Percentiles rank a stretch among this genome's conserved stretches.
These are phyloP conservation scores for Sequoiadendron giganteum DNA, from an alignment of 75 land plant species.

Conservation along the genomic window DNA sequence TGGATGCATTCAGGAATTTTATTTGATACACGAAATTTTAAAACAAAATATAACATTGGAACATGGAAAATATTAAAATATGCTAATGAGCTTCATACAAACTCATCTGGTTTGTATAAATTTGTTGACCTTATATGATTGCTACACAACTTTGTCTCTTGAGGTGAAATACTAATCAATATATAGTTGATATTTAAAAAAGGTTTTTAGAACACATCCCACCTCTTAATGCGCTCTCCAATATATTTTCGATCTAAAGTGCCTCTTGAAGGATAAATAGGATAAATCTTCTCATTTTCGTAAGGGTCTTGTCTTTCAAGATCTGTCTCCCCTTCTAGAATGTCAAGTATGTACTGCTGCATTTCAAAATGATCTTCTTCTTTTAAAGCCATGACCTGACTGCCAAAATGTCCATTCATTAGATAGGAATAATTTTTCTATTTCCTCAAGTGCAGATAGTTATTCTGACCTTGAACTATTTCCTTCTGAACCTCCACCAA, in stretches of 20 bases:
- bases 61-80: not conserved
- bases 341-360: conserved; percentile 66
- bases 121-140: not conserved
- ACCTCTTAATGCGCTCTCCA: conserved; percentile 72
- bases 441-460: not conserved
- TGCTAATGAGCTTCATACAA: not conserved
- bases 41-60: not conserved
- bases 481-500: not conserved
- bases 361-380: conserved; percentile 77
- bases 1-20: not conserved
- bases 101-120: not conserved
- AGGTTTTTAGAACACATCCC: not conserved
- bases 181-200: not conserved
- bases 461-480: not conserved
- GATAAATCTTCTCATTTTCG: conserved; percentile 55
- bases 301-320: conserved; percentile 8
- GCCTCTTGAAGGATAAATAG: conserved; percentile 84
- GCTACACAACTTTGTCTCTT: not conserved
- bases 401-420: conserved; percentile 6
- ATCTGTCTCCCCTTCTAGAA: conserved; percentile 46
- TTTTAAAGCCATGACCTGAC: conserved; percentile 71
- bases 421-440: not conserved
- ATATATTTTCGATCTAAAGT: conserved; percentile 49
- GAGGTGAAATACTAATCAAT: not conserved
- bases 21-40: not conserved